phyloP scores from a whole-genome alignment of 441 rosid species.

The Gossypium gossypioides region DNA sequence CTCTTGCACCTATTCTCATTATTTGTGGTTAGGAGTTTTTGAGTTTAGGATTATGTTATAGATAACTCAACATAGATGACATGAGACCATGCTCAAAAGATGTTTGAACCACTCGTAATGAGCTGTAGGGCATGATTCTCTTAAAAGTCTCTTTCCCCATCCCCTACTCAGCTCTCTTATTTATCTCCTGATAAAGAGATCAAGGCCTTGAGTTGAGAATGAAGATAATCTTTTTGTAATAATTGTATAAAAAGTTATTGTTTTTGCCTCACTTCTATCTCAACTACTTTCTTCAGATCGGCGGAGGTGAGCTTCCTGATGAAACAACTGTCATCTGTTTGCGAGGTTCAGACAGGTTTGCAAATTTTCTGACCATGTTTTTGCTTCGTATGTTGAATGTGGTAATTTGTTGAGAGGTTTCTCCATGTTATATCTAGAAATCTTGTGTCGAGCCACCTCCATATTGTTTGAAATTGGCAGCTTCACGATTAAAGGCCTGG shows the following conservation, averaged over 20 bases:
- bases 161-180: not conserved
- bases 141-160: not conserved
- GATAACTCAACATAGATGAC: not conserved
- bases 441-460: constrained; percentile 3
- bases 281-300: constrained; percentile 47
- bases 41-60: not conserved
- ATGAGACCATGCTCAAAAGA: not conserved
- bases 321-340: constrained; percentile 74
- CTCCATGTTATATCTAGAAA: not conserved
- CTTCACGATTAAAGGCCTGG: not conserved
- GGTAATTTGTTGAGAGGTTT: not conserved
- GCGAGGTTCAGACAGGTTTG: constrained; percentile 94
- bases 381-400: not conserved
- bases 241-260: not conserved
- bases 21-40: not conserved
- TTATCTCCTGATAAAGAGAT: not conserved
- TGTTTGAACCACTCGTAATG: not conserved
- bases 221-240: not conserved
- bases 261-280: constrained; percentile 16
- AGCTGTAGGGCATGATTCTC: not conserved
- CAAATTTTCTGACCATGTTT: not conserved
- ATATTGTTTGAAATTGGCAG: constrained; percentile 10
- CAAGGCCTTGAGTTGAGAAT: not conserved
- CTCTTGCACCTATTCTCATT: not conserved
- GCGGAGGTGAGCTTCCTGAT: constrained; percentile 84